phyloP scores from a whole-genome alignment of 441 rosid species.

The Macaranga tanarius region DNA sequence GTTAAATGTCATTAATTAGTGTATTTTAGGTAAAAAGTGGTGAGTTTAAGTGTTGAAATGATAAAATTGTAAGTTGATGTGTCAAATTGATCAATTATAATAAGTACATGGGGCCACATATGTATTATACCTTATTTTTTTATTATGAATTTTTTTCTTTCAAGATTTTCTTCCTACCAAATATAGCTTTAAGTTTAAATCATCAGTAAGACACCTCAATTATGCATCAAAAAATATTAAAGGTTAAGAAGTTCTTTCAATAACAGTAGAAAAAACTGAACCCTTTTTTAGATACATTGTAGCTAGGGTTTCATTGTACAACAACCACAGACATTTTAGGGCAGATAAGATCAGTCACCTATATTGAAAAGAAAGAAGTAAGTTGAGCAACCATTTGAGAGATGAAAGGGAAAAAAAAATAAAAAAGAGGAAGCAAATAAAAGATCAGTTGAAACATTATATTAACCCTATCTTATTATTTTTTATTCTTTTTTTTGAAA shows the following conservation, averaged over 20 bases:
- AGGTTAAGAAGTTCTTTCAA: constrained; percentile 17
- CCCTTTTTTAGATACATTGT: not conserved
- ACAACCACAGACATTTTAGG: constrained; percentile 19
- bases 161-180: not conserved
- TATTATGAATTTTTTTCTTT: not conserved
- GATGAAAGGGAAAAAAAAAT: not conserved
- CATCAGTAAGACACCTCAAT: not conserved
- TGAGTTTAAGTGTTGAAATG: no score
- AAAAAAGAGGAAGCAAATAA: no score
- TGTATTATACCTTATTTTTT: not conserved
- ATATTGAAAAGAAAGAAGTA: constrained; percentile 14
- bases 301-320: constrained; percentile 28
- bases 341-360: constrained; percentile 22
- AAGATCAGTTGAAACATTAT: not conserved
- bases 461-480: not conserved
- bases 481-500: not conserved
- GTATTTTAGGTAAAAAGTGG: no score
- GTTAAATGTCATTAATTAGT: no score
- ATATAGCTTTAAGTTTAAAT: not conserved
- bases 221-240: not conserved
- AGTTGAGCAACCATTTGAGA: constrained; percentile 22
- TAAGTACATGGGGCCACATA: no score
- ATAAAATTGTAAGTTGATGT: no score
- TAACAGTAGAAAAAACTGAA: not conserved
- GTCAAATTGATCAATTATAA: no score